Base-by-base conservation (phyloP, 2,329 filamentous ascomycete genomes). In the Phaeosphaeriaceae sp. region DNA sequence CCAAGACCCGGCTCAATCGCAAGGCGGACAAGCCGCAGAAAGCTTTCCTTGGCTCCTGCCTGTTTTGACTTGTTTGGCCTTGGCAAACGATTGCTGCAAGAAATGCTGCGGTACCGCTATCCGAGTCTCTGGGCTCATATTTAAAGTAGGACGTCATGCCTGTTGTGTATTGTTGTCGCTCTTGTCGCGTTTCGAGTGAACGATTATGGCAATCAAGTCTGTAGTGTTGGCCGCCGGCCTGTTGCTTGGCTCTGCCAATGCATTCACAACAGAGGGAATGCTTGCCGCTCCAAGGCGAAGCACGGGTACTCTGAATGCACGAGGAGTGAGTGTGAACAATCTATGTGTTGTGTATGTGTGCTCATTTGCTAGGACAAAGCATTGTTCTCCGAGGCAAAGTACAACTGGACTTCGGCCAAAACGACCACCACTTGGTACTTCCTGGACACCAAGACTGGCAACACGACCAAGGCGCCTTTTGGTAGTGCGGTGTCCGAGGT, bases 341-440 rank as follows among this genome's bases (percentile, higher is more conserved):
- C 28, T 22, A 32, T 21, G 24, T 13, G 11, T 32, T 2, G 2
- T 10, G 1, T 3, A 28, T 49, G 40, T 60, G 70, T 19, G 67
- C 35, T 11, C 21, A 1, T 21, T 46, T 46, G 43, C 10, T 23
- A 77, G 74, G 72, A 77, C 58, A 66, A 62, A 56, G 74, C 72
- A 26, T 59, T 76, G 8, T 77, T 76, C 59, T 66, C 71, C 1
- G 71, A 73, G n/a, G 73, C 73, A 6, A 73, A 64, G 40, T 77
- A 74, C 63, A 75, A 77, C 48, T 77, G 74, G 74, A 75, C 72
- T 0, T 65, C 69, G 4, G 71, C 72, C 43, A 75, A 76, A 56
- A 59, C 73, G 10, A 51, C 83, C 87, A 61, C 89, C 86, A 42
- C 86, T 82, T 26, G 74, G 74, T 68, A 76, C 51, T 65, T 77